Evolutionary conservation across 139 green algal species (phyloP).

Genomic region (Coelastrella sp.): DNA sequence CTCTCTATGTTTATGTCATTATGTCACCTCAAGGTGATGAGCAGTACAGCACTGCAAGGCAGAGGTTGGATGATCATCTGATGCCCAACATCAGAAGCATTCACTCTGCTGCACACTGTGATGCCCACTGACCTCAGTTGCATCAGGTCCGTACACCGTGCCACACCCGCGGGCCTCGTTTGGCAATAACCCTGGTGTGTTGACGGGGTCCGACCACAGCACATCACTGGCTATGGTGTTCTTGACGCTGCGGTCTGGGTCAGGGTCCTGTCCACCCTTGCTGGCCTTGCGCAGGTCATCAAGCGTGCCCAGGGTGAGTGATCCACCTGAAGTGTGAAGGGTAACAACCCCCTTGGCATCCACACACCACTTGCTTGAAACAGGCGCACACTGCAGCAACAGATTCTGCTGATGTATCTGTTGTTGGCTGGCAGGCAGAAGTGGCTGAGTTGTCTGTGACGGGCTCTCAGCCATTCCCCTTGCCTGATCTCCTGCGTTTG

Average conservation of each 20-base stretch:
- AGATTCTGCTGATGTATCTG: no score
- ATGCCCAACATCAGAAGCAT: no score
- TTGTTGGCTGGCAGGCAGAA: no score
- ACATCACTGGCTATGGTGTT: slow-evolving; percentile 86
- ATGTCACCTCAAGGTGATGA: no score
- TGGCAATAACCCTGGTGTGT: slow-evolving; percentile 68
- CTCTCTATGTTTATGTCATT: no score
- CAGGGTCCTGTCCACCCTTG: slow-evolving; percentile 86
- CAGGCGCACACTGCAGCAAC: no score
- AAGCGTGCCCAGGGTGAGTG: slow-evolving; percentile 6
- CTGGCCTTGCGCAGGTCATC: slow-evolving; percentile 71
- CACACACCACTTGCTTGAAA: no score
- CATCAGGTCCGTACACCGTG: slow-evolving; percentile 91
- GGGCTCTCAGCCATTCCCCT: not conserved
- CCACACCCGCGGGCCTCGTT: slow-evolving; percentile 92
- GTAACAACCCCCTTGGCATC: no score
- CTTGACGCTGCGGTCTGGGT: slow-evolving; percentile 39
- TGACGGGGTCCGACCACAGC: slow-evolving; percentile 93
- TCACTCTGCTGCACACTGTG: not conserved
- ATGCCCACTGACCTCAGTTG: slow-evolving; percentile 71
- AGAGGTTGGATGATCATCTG: no score
- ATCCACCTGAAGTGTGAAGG: not conserved
- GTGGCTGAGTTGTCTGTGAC: no score
- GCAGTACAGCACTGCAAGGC: no score
- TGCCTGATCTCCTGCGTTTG: slow-evolving; percentile 23